phyloP scores from a whole-genome alignment of 306 rosid species.

The Inga leiocalycina region DNA sequence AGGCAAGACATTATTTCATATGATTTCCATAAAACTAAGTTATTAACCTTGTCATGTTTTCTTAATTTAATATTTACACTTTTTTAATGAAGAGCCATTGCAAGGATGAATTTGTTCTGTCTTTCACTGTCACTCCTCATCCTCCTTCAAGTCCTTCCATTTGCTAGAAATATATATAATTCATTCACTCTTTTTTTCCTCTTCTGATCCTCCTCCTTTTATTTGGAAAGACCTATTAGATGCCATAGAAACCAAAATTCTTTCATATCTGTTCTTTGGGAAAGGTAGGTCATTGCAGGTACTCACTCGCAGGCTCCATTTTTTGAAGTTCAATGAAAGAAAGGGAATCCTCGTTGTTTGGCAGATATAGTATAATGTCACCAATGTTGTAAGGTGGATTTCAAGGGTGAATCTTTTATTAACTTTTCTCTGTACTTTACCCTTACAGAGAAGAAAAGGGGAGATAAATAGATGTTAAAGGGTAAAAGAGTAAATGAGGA shows the following conservation, averaged over 20 bases:
- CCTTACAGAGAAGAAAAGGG: background rate
- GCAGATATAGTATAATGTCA: background rate
- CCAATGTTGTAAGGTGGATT: background rate
- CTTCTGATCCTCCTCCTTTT: constrained; percentile 30
- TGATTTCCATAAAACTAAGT: no score
- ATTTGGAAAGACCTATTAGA: constrained; percentile 57
- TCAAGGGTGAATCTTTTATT: background rate
- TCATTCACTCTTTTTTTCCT: no score
- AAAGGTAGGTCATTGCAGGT: constrained; percentile 67
- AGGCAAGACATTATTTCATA: no score
- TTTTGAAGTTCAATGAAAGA: background rate
- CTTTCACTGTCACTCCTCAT: no score
- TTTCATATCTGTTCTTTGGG: constrained; percentile 69
- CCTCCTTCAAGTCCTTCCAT: no score
- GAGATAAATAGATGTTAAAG: background rate
- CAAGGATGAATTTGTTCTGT: no score
- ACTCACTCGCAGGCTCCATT: constrained; percentile 33
- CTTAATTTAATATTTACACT: no score
- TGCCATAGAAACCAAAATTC: constrained; percentile 80
- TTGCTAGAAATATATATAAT: no score
- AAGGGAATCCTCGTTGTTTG: background rate
- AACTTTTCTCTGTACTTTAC: no score
- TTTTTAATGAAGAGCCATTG: no score
- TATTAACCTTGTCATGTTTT: no score
- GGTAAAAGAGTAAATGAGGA: background rate